Evolutionary conservation across 495 filamentous ascomycete genomes (phyloP), one percentile per base, ranked within the genome.

Genomic region (Stereocaulon alpinum): DNA sequence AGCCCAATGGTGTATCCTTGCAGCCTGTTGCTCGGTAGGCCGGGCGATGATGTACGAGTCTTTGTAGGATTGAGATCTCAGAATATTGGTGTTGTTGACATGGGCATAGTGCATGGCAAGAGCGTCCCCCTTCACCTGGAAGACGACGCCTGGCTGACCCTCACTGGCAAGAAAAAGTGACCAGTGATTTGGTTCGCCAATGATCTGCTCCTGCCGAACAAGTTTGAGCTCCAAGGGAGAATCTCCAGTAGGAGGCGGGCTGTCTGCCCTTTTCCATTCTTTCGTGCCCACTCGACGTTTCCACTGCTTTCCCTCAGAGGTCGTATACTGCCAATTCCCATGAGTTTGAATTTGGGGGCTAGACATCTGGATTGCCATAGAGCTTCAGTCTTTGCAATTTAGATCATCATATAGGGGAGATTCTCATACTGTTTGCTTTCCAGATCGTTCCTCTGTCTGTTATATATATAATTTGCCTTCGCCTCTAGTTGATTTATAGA

Each of bases 101-200:
- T 51, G 24, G 24, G 3, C 12, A 51, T 51, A 9, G 48, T 32
- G 48, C 48, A 51, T 51, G 48, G 48, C 48, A 51, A 29, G 6
- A 51, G 48, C 4, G 48, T 51, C 48, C 24, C 48, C 48, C 30
- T 32, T 51, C n/a, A 51, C 48, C 48, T 51, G 48, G 11, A 51
- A 51, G 27, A 51, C 48, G 3, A 4, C 22, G 22, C 48, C 48
- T 51, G 27, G 48, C 48, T 51, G 24, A 51, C 27, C 27, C 27
- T 51, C 48, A 32, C 11, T 6, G 48, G 27, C n/a, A 32, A 51
- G 48, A 15, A 51, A 32, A 29, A 51, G n/a, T 51, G 27, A 32
- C 48, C 27, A 51, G 27, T 51, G 48, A 51, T 51, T 3, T 51
- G 48, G 48, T 51, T 51, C 48, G 48, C 48, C 48, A 3, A 12